Percentiles rank a stretch among this genome's conserved stretches.
These are phyloP conservation scores for Stentor roeselii DNA, from an alignment of 73 alveolate species.

Conservation along the genomic window DNA sequence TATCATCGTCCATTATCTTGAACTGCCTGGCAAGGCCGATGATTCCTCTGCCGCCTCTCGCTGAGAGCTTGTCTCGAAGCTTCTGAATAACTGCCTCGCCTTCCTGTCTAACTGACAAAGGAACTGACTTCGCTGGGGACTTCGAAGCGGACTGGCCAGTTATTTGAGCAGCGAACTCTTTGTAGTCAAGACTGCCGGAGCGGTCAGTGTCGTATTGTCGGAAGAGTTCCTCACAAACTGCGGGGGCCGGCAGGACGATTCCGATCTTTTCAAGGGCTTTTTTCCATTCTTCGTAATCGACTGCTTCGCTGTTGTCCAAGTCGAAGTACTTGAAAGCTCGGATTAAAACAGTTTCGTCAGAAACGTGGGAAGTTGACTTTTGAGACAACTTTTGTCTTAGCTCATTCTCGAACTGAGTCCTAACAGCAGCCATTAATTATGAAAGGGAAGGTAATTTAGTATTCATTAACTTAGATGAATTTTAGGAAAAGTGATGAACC, in stretches of 20 bases:
- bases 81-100: conserved; percentile 43
- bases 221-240: neutral
- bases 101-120: neutral
- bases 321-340: conserved; percentile 91
- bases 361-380: conserved; percentile 63
- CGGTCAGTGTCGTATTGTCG: conserved; percentile 52
- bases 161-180: conserved; percentile 60
- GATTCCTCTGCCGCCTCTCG: conserved; percentile 56
- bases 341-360: conserved; percentile 84
- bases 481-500: conserved; percentile 12
- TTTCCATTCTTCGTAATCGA: conserved; percentile 70
- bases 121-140: neutral
- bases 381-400: conserved; percentile 72
- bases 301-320: conserved; percentile 74
- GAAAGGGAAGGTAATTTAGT: too few relatives aligned
- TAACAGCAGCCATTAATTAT: neutral
- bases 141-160: conserved; percentile 45
- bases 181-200: conserved; percentile 59
- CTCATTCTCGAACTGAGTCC: conserved; percentile 67
- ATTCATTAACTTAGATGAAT: neutral
- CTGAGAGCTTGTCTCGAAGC: conserved; percentile 44
- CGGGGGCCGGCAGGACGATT: conserved; percentile 31
- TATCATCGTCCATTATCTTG: conserved; percentile 70
- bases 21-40: conserved; percentile 57
- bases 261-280: conserved; percentile 89